Base-by-base conservation (phyloP, 108 stramenopile genomes). In the Skeletonema potamos region DNA sequence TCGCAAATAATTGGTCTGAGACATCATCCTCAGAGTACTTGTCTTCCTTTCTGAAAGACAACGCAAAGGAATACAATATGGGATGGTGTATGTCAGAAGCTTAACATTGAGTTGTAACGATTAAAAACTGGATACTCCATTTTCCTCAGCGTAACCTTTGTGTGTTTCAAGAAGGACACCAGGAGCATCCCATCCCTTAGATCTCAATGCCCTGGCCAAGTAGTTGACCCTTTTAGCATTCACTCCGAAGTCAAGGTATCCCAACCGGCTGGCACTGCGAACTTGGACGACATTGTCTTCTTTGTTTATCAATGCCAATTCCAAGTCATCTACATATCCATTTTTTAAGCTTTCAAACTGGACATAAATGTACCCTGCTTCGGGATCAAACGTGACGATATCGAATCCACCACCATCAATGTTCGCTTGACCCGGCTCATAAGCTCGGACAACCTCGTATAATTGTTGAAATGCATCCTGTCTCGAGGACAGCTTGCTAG, bases 371-470 rank as follows among this genome's bases (percentile, higher is more conserved):
- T 51, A 51, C 2, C 87, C 89, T 44, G 79, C 77, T 41, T 83
- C 72, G 1, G 87, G 73, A 61, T 95, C 84, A 62, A 60, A 75
- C 9, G 86, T 89, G 18, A 87, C 70, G 58, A 93, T 85, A 61
- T 92, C 74, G 68, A 96, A 96, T 30, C 94, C 94, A 56, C 94
- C 94, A 54, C 92, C 92, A 72, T 96, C 94, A 65, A 96, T 82
- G 54, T 87, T 85, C 0, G 70, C 39, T 77, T 93, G 92, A 58
- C 92, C 92, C 4, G 92, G 92, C 41, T 79, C 27, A 70, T 96
- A 96, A 1, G 77, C 72, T 46, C 82, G 65, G 22, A 96, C 48
- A 4, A 84, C 89, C 5, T 81, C 70, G 43, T 78, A 66, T 28
- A 93, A 72, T 62, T 92, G 74, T 33, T 69, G 68, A 67, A 91